These are phyloP conservation scores for Seminavis robusta DNA, from an alignment of 108 stramenopile genomes.

Conservation along the genomic window DNA sequence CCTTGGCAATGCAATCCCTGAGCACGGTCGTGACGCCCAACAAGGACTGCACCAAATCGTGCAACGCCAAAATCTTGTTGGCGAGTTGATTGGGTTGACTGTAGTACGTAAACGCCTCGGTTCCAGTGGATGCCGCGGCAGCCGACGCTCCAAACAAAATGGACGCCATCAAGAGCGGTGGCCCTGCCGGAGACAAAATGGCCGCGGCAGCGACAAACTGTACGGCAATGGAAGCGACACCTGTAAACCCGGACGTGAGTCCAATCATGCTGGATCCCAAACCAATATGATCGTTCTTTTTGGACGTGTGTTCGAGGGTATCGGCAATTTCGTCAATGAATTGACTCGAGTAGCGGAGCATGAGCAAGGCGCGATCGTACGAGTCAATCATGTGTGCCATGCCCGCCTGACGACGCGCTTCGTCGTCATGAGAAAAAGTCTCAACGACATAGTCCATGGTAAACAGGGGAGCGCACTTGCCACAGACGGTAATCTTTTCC, in stretches of 20 bases:
- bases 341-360: conserved; percentile 51
- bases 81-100: conserved; percentile 65
- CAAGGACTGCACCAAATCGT: conserved; percentile 47
- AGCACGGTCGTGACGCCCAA: conserved; percentile 53
- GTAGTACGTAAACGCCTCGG: conserved; percentile 48
- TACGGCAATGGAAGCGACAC: too few species aligned
- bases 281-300: conserved; percentile 45
- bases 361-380: conserved; percentile 57
- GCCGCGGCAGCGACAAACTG: conserved; percentile 56
- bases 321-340: conserved; percentile 46
- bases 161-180: conserved; percentile 63
- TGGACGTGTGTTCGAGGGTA: conserved; percentile 35
- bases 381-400: conserved; percentile 57
- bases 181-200: conserved; percentile 63
- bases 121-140: conserved; percentile 50
- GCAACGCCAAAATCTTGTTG: conserved; percentile 57
- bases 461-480: conserved; percentile 50
- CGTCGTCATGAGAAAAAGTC: conserved; percentile 29
- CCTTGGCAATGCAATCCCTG: too few species aligned
- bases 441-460: conserved; percentile 66
- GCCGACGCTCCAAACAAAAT: conserved; percentile 66
- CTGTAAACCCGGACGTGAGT: conserved; percentile 55
- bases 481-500: conserved; percentile 48
- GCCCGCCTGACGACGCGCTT: conserved; percentile 17
- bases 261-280: conserved; percentile 49